These are phyloP conservation scores for Bipolaris oryzae DNA, from an alignment of 2,329 filamentous ascomycete species.

Conservation along the genomic window DNA sequence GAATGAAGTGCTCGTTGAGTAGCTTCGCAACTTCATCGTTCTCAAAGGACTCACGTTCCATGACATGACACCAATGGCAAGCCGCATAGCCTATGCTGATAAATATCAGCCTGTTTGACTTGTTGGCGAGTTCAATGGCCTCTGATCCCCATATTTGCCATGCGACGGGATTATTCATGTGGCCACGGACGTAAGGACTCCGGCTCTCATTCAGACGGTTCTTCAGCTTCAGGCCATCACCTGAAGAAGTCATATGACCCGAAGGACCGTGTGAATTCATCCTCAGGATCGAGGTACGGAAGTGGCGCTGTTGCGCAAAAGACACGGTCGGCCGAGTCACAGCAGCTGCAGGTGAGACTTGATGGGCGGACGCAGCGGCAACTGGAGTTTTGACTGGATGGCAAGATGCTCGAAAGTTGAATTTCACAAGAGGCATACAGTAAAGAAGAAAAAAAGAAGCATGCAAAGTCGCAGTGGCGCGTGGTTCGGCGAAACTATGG, in stretches of 20 bases:
- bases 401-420: conserved; percentile 37
- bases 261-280: conserved; percentile 40
- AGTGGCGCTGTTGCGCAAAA: conserved; percentile 30
- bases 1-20: conserved; percentile 86
- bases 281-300: conserved; percentile 34
- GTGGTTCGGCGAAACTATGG: conserved; percentile 9
- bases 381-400: conserved; percentile 19
- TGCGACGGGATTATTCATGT: conserved; percentile 80
- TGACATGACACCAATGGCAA: conserved; percentile 91
- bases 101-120: conserved; percentile 87
- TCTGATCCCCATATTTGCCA: conserved; percentile 90
- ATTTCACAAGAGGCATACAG: conserved; percentile 41
- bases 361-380: conserved; percentile 9
- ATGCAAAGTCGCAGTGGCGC: conserved; percentile 3
- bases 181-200: conserved; percentile 73
- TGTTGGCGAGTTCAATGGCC: conserved; percentile 75
- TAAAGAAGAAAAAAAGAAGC: neutral
- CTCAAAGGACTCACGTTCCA: conserved; percentile 90
- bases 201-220: conserved; percentile 67
- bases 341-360: conserved; percentile 5
- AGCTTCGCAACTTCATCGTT: conserved; percentile 79
- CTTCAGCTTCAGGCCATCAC: conserved; percentile 49
- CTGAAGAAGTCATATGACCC: conserved; percentile 14
- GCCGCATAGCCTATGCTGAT: conserved; percentile 94
- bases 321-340: conserved; percentile 17